A percentile compares a stretch with the other conserved stretches of the same genome.
These are phyloP conservation scores for Rhodotorula sp. DNA, from an alignment of 1,284 basidiomycete species.

Conservation along the genomic window DNA sequence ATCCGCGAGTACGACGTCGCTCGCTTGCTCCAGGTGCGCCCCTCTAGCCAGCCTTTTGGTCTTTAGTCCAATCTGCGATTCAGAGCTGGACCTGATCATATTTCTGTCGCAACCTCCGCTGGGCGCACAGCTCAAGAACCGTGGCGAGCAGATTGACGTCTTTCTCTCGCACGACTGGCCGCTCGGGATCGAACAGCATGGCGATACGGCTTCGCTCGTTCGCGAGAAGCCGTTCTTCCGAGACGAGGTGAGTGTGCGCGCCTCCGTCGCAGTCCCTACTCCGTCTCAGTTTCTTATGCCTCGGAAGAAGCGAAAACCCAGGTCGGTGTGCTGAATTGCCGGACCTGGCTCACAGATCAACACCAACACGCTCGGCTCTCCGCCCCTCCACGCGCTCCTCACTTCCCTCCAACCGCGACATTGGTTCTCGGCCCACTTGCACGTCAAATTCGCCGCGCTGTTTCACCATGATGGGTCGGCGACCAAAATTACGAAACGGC, in stretches of 20 bases:
- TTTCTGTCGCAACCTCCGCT: too few species aligned
- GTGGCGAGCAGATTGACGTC: conserved; percentile 55
- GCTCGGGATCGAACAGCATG: conserved; percentile 75
- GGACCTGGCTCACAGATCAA: conserved; percentile 51
- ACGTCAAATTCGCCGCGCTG: conserved; percentile 75
- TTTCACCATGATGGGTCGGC: conserved; percentile 54
- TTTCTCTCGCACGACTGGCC: conserved; percentile 99
- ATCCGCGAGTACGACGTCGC: conserved; percentile 80
- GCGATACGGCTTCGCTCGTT: conserved; percentile 67
- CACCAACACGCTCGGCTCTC: conserved; percentile 75
- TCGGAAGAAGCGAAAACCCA: not conserved
- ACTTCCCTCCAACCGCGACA: conserved; percentile 72
- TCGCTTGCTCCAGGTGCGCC: conserved; percentile 70
- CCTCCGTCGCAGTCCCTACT: too few species aligned
- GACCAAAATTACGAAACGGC: conserved; percentile 23
- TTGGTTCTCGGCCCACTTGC: conserved; percentile 96
- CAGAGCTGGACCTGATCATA: fast-evolving
- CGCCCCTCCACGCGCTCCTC: conserved; percentile 78
- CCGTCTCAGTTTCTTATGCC: too few species aligned
- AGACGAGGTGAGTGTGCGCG: conserved; percentile 56
- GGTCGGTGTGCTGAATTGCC: not conserved
- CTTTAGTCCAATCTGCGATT: too few species aligned
- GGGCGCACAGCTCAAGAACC: conserved; percentile 29
- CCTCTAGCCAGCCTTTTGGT: not conserved
- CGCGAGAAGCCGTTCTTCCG: conserved; percentile 78